A percentile compares a stretch with the other conserved stretches of the same genome.
phyloP scores from a whole-genome alignment of 1,139 yeast species.

The Hemisphaericaspora lyxosophila region DNA sequence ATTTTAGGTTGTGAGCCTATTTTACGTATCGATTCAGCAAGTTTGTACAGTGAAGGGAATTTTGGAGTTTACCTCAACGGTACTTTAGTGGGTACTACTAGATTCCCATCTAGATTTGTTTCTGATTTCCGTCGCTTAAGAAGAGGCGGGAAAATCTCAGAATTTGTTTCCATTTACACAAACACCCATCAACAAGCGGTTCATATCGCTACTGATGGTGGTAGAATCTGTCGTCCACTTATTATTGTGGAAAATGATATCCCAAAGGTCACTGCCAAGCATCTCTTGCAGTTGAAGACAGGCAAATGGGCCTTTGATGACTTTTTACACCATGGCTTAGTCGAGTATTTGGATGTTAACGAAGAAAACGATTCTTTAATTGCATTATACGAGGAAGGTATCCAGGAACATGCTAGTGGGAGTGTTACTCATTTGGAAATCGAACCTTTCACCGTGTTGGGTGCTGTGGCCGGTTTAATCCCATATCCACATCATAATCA shows the following conservation, averaged over 20 bases:
- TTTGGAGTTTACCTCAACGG: slow-evolving; percentile 90
- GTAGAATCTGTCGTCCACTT: slow-evolving; percentile 95
- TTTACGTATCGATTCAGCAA: slow-evolving; percentile 76
- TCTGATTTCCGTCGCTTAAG: slow-evolving; percentile 74
- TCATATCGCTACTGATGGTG: slow-evolving; percentile 98
- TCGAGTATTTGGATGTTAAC: slow-evolving; percentile 94
- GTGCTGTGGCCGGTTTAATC: slow-evolving; percentile 98
- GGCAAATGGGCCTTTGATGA: slow-evolving; percentile 89
- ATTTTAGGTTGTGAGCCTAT: slow-evolving; percentile 90
- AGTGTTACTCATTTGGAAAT: slow-evolving; percentile 88
- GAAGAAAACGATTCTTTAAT: slow-evolving; percentile 95
- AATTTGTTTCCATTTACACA: slow-evolving; percentile 86
- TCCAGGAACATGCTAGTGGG: slow-evolving; percentile 24
- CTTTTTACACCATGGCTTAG: slow-evolving; percentile 79
- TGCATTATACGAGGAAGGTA: slow-evolving; percentile 76
- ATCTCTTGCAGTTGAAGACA: slow-evolving; percentile 56
- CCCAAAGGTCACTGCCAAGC: slow-evolving; percentile 71
- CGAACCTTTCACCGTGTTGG: slow-evolving; percentile 93
- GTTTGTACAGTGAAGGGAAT: slow-evolving; percentile 72
- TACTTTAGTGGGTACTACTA: slow-evolving; percentile 86
- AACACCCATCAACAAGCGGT: slow-evolving; percentile 90
- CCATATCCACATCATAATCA: slow-evolving; percentile 99
- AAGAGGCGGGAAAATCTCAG: slow-evolving; percentile 83
- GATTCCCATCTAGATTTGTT: slow-evolving; percentile 83
- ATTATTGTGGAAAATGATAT: slow-evolving; percentile 74